phyloP scores from a whole-genome alignment of 1,139 yeast genomes.

The Pichia sp. region DNA sequence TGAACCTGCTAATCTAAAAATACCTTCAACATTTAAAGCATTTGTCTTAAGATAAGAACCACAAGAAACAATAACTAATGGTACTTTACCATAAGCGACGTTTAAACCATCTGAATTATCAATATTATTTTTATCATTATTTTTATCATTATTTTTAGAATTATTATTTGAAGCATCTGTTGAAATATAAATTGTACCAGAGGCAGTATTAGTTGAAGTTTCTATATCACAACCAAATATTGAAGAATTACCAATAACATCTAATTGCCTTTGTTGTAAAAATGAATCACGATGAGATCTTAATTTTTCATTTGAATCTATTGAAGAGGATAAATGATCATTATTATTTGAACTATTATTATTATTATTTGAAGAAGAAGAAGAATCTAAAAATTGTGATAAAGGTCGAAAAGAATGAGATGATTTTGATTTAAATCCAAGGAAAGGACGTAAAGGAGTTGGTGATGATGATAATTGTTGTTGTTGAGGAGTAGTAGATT shows the following conservation, averaged over 20 bases:
- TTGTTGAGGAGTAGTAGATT: conserved; percentile 3
- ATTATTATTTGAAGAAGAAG: conserved; percentile 3
- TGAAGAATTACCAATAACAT: conserved; percentile 36
- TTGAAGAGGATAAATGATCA: conserved; percentile 17
- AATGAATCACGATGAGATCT: conserved; percentile 55
- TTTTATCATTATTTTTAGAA: background rate
- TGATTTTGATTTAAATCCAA: conserved; percentile 29
- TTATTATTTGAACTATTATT: background rate
- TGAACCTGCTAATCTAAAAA: conserved; percentile 90
- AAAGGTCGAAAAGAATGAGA: conserved; percentile 27
- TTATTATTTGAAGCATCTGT: conserved; percentile 3
- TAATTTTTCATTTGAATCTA: conserved; percentile 26
- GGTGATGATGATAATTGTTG: conserved; percentile 15
- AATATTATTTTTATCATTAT: no score
- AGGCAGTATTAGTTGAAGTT: conserved; percentile 66
- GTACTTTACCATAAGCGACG: conserved; percentile 70
- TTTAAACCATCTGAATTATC: conserved; percentile 17
- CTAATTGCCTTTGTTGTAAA: conserved; percentile 33
- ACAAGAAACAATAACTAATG: conserved; percentile 91
- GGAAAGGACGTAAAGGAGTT: conserved; percentile 26
- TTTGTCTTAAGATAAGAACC: conserved; percentile 78
- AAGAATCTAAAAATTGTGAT: conserved; percentile 20
- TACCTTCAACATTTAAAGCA: conserved; percentile 77
- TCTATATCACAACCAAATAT: conserved; percentile 85
- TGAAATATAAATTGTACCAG: conserved; percentile 64